A percentile compares a stretch with the other conserved stretches of the same genome.
Conservation (phyloP, 768 basidiomycete species). For the Russula abietina region DNA sequence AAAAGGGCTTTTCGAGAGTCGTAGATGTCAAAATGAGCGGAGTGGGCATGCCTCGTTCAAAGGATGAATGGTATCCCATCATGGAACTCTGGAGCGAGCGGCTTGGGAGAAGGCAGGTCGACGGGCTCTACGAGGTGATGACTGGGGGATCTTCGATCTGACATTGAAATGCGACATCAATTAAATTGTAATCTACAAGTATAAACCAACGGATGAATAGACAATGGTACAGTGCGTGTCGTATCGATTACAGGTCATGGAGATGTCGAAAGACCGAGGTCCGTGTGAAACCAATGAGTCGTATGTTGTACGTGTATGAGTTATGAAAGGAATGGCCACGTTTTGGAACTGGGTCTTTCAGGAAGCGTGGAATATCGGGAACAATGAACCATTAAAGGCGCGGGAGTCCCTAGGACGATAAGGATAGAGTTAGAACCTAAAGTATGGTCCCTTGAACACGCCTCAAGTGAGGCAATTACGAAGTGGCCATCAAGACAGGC, state of each 20-base stretch:
- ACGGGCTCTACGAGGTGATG: constrained; percentile 68
- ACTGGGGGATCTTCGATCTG: constrained; percentile 27
- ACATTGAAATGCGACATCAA: neutral
- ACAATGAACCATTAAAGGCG: neutral
- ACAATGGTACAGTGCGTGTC: neutral
- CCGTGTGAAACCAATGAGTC: neutral
- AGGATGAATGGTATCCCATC: constrained; percentile 74
- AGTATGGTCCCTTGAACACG: neutral
- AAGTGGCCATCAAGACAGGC: neutral
- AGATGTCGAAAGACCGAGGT: neutral
- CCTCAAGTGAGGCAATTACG: neutral
- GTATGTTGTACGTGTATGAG: neutral
- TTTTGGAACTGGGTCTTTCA: neutral
- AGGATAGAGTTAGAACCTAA: neutral
- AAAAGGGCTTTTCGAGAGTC: constrained; percentile 51
- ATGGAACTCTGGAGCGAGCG: constrained; percentile 84
- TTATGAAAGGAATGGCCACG: neutral
- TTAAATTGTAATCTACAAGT: neutral
- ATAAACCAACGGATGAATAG: neutral
- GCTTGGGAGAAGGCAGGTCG: constrained; percentile 47
- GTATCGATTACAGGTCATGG: neutral
- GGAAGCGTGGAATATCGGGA: neutral
- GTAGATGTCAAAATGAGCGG: constrained; percentile 44
- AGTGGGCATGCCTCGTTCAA: constrained; percentile 69
- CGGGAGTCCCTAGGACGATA: neutral